Evolutionary conservation across 352 stramenopile genomes (phyloP).

Genomic region (Paralagenidium karlingii): DNA sequence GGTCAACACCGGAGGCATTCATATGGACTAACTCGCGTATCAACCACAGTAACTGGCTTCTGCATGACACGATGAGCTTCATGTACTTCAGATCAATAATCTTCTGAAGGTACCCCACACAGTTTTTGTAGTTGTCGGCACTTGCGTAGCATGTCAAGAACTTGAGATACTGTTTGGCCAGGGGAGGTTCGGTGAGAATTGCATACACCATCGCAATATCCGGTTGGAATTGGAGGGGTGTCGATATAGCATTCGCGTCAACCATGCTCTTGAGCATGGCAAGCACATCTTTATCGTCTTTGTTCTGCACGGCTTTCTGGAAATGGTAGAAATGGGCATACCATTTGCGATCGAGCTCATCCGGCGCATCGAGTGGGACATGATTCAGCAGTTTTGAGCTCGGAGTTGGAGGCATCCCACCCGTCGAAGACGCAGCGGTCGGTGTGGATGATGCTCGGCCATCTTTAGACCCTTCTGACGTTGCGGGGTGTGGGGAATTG

Average conservation of each 20-base stretch:
- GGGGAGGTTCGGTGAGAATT: constrained; percentile 48
- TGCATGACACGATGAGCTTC: constrained; percentile 59
- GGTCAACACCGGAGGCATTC: constrained; percentile 54
- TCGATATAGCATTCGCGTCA: constrained; percentile 6
- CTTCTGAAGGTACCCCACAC: constrained; percentile 63
- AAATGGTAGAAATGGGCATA: constrained; percentile 79
- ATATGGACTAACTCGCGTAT: constrained; percentile 67
- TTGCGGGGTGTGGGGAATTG: too few relatives aligned
- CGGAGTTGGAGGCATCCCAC: constrained; percentile 21
- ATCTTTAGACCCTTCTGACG: too few relatives aligned
- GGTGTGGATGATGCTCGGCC: too few relatives aligned
- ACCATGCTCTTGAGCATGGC: constrained; percentile 44
- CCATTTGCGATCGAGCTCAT: constrained; percentile 80
- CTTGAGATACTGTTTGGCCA: constrained; percentile 67
- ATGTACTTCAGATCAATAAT: constrained; percentile 74
- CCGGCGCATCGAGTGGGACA: constrained; percentile 47
- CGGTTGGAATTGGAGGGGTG: constrained; percentile 51
- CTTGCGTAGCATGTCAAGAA: constrained; percentile 46
- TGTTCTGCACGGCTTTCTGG: constrained; percentile 67
- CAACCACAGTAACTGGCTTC: constrained; percentile 70
- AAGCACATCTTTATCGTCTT: constrained; percentile 39
- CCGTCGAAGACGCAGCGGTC: constrained; percentile 1
- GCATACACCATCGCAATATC: constrained; percentile 71
- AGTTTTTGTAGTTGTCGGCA: constrained; percentile 61
- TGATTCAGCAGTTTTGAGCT: constrained; percentile 66